These are phyloP conservation scores for Rhodotorula toruloides DNA, from an alignment of 768 basidiomycete genomes.

Conservation along the genomic window DNA sequence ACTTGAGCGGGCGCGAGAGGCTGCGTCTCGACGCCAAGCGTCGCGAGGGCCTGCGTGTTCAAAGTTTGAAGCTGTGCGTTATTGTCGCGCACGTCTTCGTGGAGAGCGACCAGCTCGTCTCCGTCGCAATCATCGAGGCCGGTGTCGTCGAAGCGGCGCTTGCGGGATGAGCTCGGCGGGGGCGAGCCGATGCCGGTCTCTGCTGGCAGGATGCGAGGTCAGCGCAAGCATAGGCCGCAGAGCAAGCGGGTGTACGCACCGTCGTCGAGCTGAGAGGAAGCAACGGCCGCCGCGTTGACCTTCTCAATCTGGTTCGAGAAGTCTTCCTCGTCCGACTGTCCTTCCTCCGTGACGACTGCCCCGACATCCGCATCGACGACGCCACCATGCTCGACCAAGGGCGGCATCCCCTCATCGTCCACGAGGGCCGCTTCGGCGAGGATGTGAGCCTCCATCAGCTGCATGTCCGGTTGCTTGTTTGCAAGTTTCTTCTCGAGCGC, in stretches of 20 bases:
- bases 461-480: no score
- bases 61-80: no score
- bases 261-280: no score
- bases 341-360: no score
- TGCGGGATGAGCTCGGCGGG: not conserved
- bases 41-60: no score
- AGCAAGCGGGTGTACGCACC: not conserved
- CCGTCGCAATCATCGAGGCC: not conserved
- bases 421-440: no score
- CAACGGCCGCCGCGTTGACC: not conserved
- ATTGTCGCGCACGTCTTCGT: not conserved
- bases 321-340: slow-evolving; percentile 17
- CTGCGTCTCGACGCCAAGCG: not conserved
- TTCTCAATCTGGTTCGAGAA: slow-evolving; percentile 5
- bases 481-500: no score
- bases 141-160: slow-evolving; percentile 19
- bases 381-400: no score
- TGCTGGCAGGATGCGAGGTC: not conserved
- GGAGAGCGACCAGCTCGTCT: not conserved
- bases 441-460: no score
- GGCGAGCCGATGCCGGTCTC: not conserved
- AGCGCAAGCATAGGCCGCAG: not conserved
- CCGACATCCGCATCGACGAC: no score
- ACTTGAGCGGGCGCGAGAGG: not conserved
- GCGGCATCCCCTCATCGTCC: no score